phyloP scores from a whole-genome alignment of 345 rosid species.

The Cardamine chenopodiifolia region DNA sequence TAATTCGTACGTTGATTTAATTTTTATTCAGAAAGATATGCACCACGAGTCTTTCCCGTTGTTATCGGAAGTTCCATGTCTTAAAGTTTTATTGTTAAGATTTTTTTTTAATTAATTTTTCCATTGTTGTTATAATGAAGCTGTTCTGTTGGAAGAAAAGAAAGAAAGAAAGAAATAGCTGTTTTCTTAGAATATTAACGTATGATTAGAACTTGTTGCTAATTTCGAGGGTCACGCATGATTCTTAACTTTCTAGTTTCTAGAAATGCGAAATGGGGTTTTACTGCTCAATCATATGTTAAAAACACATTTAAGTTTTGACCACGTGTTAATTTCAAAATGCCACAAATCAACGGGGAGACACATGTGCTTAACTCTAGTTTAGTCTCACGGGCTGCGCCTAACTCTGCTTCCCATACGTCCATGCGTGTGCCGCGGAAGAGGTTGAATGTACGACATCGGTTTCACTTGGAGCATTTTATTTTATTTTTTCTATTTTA shows the following conservation, averaged over 20 bases:
- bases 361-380: constrained; percentile 5
- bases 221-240: constrained; percentile 19
- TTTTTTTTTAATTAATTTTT: too few species aligned
- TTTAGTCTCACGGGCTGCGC: constrained; percentile 18
- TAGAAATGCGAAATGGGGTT: constrained; percentile 6
- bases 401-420: constrained; percentile 31
- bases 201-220: background rate
- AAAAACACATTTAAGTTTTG: background rate
- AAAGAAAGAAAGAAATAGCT: too few species aligned
- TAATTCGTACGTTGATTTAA: background rate
- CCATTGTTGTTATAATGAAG: background rate
- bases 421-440: constrained; percentile 9
- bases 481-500: background rate
- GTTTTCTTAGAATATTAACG: background rate
- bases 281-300: constrained; percentile 27
- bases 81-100: background rate
- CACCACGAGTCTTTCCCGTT: constrained; percentile 1
- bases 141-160: background rate
- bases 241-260: constrained; percentile 9
- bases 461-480: background rate
- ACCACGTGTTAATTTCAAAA: constrained; percentile 28
- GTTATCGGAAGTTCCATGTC: constrained; percentile 2
- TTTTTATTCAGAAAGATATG: constrained; percentile 9
- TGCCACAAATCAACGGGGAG: background rate
- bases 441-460: background rate